These are phyloP conservation scores for Candida koratica DNA, from an alignment of 805 yeast genomes.

Conservation along the genomic window DNA sequence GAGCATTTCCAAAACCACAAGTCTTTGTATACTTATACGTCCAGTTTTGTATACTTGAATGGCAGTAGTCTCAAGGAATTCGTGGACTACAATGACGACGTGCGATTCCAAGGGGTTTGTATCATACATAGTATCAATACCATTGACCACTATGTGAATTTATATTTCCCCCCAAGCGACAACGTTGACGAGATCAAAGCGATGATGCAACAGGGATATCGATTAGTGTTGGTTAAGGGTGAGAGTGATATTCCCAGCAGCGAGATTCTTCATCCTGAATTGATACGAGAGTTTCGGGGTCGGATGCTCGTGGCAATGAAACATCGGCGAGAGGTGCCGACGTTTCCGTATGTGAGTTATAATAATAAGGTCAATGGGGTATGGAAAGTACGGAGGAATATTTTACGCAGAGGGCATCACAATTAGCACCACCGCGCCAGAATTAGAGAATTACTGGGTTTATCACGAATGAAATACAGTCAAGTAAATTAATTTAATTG, in stretches of 20 bases:
- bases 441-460: too few species aligned
- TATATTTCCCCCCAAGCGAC: constrained; percentile 49
- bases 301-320: too few species aligned
- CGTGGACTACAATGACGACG: constrained; percentile 9
- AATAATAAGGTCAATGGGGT: constrained; percentile 49
- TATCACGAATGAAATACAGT: too few species aligned
- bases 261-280: constrained; percentile 41
- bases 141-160: constrained; percentile 37
- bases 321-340: constrained; percentile 14
- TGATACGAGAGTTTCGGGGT: constrained; percentile 21
- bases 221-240: constrained; percentile 53
- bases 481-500: too few species aligned
- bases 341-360: constrained; percentile 44
- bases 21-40: constrained; percentile 18
- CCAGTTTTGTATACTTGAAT: constrained; percentile 17
- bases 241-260: constrained; percentile 61
- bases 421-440: too few species aligned
- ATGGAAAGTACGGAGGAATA: constrained; percentile 56
- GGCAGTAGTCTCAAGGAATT: constrained; percentile 14
- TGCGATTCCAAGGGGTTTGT: constrained; percentile 47
- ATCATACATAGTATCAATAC: constrained; percentile 64
- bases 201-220: constrained; percentile 20
- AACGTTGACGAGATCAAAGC: constrained; percentile 8
- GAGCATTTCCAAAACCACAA: constrained; percentile 19
- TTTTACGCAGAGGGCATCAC: constrained; percentile 33